Conservation (phyloP, 2,329 filamentous ascomycete genomes). For the Ophiostoma australiae region DNA sequence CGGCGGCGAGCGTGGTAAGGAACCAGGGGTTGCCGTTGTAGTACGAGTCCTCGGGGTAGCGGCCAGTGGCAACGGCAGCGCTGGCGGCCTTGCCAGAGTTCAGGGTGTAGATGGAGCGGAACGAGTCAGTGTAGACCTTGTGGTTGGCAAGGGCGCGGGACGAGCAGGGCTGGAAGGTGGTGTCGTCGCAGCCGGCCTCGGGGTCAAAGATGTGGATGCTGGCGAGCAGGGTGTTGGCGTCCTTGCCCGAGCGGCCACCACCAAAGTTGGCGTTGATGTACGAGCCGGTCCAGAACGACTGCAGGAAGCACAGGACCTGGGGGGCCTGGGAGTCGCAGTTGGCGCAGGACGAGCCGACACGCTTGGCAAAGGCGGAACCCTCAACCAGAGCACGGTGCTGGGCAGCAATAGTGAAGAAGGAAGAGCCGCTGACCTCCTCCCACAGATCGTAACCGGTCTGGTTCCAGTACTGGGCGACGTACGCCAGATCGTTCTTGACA, state of each 20-base stretch:
- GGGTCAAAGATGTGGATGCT: conserved; percentile 68
- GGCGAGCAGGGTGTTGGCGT: conserved; percentile 64
- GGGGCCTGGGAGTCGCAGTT: conserved; percentile 60
- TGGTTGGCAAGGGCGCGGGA: conserved; percentile 66
- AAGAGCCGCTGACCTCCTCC: conserved; percentile 73
- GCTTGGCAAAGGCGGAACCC: conserved; percentile 60
- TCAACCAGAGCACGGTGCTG: conserved; percentile 66
- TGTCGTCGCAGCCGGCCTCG: conserved; percentile 57
- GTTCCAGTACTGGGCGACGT: conserved; percentile 69
- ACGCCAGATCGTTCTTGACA: conserved; percentile 68
- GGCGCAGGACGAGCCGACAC: conserved; percentile 55
- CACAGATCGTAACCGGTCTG: conserved; percentile 68
- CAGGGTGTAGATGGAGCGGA: conserved; percentile 63
- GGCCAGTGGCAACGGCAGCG: conserved; percentile 56
- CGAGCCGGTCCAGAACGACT: conserved; percentile 65
- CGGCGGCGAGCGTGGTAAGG: conserved; percentile 68
- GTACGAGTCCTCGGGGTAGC: conserved; percentile 69
- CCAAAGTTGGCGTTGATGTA: conserved; percentile 64
- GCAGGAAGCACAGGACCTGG: conserved; percentile 66
- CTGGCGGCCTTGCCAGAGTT: conserved; percentile 61
- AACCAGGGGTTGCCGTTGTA: conserved; percentile 74
- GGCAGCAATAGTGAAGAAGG: conserved; percentile 70
- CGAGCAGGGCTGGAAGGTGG: conserved; percentile 75
- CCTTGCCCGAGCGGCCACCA: conserved; percentile 56
- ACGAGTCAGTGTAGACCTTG: conserved; percentile 69